phyloP scores from a whole-genome alignment of 2,329 filamentous ascomycete species.

The Ophiocordyceps camponoti-rufipedis region DNA sequence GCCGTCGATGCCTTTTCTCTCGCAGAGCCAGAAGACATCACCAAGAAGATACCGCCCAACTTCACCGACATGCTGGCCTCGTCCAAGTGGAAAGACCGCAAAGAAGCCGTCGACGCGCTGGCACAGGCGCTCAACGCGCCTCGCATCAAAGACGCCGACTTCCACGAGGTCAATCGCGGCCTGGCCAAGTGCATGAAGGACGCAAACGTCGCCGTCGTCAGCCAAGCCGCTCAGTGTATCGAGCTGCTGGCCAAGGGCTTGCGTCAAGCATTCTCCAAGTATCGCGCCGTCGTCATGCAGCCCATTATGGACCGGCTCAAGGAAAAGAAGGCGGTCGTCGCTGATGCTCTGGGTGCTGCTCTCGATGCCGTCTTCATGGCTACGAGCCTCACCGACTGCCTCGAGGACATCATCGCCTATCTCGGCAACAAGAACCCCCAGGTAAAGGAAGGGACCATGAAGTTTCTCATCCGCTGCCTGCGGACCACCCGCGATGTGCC shows the following conservation, averaged over 20 bases:
- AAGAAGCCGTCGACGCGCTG: slow-evolving; percentile 77
- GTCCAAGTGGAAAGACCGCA: slow-evolving; percentile 96
- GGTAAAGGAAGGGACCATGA: slow-evolving; percentile 88
- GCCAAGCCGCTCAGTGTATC: slow-evolving; percentile 80
- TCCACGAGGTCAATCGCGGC: slow-evolving; percentile 63
- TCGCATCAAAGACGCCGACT: slow-evolving; percentile 79
- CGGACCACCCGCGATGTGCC: slow-evolving; percentile 72
- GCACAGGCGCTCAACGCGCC: slow-evolving; percentile 64
- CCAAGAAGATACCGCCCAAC: slow-evolving; percentile 62
- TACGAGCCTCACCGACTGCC: slow-evolving; percentile 61
- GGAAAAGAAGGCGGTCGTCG: slow-evolving; percentile 83
- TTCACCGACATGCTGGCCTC: slow-evolving; percentile 73
- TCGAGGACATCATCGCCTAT: slow-evolving; percentile 80
- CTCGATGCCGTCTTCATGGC: slow-evolving; percentile 51
- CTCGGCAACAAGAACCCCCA: slow-evolving; percentile 92
- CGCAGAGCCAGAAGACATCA: slow-evolving; percentile 72
- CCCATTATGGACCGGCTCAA: slow-evolving; percentile 92
- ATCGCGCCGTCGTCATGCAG: slow-evolving; percentile 62
- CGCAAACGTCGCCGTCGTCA: slow-evolving; percentile 89
- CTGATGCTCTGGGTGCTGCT: slow-evolving; percentile 73
- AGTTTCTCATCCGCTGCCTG: slow-evolving; percentile 78
- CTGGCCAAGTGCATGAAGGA: slow-evolving; percentile 98
- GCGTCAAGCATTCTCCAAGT: slow-evolving; percentile 59
- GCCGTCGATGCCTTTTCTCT: slow-evolving; percentile 71
- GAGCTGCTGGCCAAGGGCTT: slow-evolving; percentile 78